Percentiles rank a stretch among this genome's conserved stretches.
Evolutionary conservation across 257 asterid species (phyloP).

Genomic region (Solanum lignicaule): DNA sequence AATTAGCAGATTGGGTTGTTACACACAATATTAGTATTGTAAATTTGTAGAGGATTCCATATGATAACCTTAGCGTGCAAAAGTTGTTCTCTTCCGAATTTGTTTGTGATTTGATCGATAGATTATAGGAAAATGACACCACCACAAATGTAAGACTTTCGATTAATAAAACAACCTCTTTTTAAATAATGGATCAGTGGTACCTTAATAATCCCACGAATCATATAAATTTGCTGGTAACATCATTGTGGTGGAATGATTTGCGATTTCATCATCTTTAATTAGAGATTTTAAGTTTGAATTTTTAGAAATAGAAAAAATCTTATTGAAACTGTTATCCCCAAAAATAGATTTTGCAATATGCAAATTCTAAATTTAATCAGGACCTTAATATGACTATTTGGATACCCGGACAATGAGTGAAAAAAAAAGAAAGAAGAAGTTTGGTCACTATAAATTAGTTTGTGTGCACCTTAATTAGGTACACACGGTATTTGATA

Average conservation of each 20-base stretch:
- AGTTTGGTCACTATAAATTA: too few relatives aligned
- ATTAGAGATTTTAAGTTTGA: rapidly evolving
- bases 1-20: not conserved
- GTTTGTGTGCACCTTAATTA: too few relatives aligned
- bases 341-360: not conserved
- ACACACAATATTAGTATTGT: not conserved
- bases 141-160: not conserved
- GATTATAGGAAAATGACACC: not conserved
- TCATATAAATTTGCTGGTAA: not conserved
- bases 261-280: not conserved
- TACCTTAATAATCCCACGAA: not conserved
- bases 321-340: not conserved
- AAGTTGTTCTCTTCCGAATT: not conserved
- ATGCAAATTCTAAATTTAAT: too few relatives aligned
- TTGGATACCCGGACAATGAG: not conserved
- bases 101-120: not conserved
- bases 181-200: not conserved
- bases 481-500: not conserved
- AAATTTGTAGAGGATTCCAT: not conserved
- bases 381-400: not conserved
- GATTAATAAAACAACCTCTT: not conserved
- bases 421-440: too few relatives aligned
- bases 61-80: not conserved
- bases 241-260: not conserved
- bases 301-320: not conserved